Percentiles rank a stretch among this genome's conserved stretches.
Conservation (phyloP, 768 basidiomycete species). For the Wakefieldia striispora region DNA sequence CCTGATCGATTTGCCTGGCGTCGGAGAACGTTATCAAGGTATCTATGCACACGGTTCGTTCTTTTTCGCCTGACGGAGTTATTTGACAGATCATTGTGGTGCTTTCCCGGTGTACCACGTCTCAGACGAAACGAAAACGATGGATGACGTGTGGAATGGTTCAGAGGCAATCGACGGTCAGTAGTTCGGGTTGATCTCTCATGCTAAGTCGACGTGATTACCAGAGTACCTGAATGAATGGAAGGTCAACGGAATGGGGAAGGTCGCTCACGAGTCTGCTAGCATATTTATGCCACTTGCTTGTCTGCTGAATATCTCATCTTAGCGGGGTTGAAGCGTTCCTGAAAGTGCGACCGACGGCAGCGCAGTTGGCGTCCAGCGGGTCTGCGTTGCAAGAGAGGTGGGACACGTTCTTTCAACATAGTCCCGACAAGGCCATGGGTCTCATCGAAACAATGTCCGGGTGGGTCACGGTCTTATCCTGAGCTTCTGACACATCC, state of each 20-base stretch:
- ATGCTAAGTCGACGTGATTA: not conserved
- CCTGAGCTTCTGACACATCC: not conserved
- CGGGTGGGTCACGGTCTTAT: slow-evolving; percentile 27
- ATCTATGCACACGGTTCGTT: not conserved
- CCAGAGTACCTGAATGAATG: slow-evolving; percentile 33
- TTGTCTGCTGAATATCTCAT: not conserved
- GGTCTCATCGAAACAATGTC: slow-evolving; percentile 35
- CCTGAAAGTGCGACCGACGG: slow-evolving; percentile 25
- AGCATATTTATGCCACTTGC: not conserved
- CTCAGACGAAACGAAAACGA: slow-evolving; percentile 42
- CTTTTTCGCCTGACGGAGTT: too few relatives aligned
- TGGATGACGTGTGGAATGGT: slow-evolving; percentile 45
- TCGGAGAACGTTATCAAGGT: slow-evolving; percentile 45
- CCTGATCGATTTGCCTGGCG: slow-evolving; percentile 39
- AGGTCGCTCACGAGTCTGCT: slow-evolving; percentile 53
- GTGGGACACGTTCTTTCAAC: slow-evolving; percentile 20
- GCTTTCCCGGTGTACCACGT: slow-evolving; percentile 34
- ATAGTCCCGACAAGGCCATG: slow-evolving; percentile 30
- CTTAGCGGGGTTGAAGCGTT: slow-evolving; percentile 15
- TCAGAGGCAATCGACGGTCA: slow-evolving; percentile 31
- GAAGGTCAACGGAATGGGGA: slow-evolving; percentile 38
- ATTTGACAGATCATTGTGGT: slow-evolving; percentile 29
- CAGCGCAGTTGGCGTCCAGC: slow-evolving; percentile 17
- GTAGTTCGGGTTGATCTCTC: slow-evolving; percentile 29
- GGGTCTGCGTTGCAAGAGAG: slow-evolving; percentile 17